Base-by-base conservation (phyloP, 305 asterid genomes). In the Fraxinus floribunda region DNA sequence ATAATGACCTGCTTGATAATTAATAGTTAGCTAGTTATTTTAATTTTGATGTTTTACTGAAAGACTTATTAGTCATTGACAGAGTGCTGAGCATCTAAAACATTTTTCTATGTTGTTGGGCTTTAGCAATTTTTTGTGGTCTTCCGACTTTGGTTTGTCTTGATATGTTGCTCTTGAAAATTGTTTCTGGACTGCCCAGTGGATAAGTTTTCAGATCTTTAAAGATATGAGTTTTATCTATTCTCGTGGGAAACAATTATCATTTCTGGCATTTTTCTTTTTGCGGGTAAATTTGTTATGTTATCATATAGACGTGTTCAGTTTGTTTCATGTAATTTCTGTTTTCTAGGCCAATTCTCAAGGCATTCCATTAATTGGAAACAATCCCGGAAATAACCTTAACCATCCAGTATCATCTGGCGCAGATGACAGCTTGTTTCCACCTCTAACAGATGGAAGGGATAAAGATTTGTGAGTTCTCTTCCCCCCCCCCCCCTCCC, bases 311-410 rank as follows among this genome's bases (percentile, higher is more conserved):
- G 62, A 32, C 38, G 44, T 85, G 78, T 36, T 38, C 81, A 78
- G 84, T 70, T 80, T 41, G 62, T 36, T 66, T 77, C 84, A 24
- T 75, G 88, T 73, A 80, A 55, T 75, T 77, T 85, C 44, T 77
- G 70, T 44, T 84, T 77, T 83, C 84, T 92, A 94, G 98, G 94
- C 81, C 77, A 82, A 84, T 76, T 76, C 87, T 30, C 90, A 79
- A 76, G 83, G 86, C 82, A 86, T 85, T 86, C 78, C 86, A 81
- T 75, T 68, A 75, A 83, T 81, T 76, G 80, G 34, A 78, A 81
- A 86, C 70, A 79, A 84, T 80, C 80, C 83, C 78, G 87, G 78
- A 74, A 83, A 79, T 85, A 87, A 80, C 76, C 71, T 79, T 75
- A 86, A 88, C 84, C 80, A 75, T 81, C 87, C 76, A 80, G 83